phyloP scores from a whole-genome alignment of 202 grass and related monocot species.

The Carex arenaria region DNA sequence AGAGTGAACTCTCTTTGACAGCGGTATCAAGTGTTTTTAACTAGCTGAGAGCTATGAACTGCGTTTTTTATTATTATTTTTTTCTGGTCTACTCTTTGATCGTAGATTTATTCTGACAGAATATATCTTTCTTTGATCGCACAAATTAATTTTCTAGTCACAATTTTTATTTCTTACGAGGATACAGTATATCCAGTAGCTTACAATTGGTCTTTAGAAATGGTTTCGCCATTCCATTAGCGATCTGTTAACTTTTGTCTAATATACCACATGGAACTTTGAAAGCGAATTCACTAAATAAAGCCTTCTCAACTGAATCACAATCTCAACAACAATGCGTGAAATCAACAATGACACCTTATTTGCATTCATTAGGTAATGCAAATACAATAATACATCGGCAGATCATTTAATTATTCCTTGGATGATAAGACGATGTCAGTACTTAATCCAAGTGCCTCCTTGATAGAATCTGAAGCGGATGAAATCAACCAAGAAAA shows the following conservation, averaged over 20 bases:
- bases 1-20: too few relatives aligned
- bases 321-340: neutral
- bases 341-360: neutral
- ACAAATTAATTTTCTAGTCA: neutral
- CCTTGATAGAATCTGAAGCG: neutral
- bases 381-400: neutral
- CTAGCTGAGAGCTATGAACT: too few relatives aligned
- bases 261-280: neutral
- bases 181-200: neutral
- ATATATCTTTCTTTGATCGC: too few relatives aligned
- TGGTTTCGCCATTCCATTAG: neutral
- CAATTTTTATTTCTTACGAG: neutral
- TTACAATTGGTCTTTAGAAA: neutral
- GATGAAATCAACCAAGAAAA: constrained; percentile 14
- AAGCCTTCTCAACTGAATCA: neutral
- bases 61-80: too few relatives aligned
- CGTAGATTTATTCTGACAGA: too few relatives aligned
- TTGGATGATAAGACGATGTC: neutral
- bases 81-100: too few relatives aligned
- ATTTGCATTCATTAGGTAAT: neutral
- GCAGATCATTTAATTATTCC: neutral
- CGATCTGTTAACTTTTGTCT: neutral
- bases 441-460: neutral
- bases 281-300: neutral
- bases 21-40: too few relatives aligned